phyloP scores from a whole-genome alignment of 2,329 filamentous ascomycete genomes.

The Aspergillus pseudoviridinutans region DNA sequence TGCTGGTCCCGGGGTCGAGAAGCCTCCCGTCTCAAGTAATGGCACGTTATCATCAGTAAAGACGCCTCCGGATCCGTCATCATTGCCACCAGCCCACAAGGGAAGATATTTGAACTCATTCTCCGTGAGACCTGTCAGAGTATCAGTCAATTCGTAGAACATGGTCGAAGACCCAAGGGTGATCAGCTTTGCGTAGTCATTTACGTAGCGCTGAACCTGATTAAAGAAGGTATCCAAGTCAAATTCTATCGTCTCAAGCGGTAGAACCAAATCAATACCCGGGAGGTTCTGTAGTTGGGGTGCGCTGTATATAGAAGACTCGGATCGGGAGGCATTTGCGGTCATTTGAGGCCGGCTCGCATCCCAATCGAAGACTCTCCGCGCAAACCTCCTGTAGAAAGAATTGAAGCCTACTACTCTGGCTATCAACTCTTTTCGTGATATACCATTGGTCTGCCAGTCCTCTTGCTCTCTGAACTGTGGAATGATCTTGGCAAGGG shows the following conservation, averaged over 20 bases:
- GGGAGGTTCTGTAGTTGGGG: neutral
- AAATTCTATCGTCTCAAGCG: conserved; percentile 4
- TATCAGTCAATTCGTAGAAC: conserved; percentile 29
- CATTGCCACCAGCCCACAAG: conserved; percentile 59
- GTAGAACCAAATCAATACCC: neutral
- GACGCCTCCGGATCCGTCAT: conserved; percentile 50
- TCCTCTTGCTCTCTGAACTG: neutral
- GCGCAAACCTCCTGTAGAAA: neutral
- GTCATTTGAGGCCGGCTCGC: neutral
- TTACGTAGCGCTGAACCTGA: conserved; percentile 17
- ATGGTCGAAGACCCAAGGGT: conserved; percentile 6
- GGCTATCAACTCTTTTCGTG: neutral
- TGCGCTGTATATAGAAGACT: neutral
- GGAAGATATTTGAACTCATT: conserved; percentile 61
- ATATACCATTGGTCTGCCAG: neutral
- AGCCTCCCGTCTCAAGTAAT: conserved; percentile 29
- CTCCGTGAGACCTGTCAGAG: conserved; percentile 50
- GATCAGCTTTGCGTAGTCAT: conserved; percentile 15
- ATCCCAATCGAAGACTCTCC: neutral
- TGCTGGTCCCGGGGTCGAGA: conserved; percentile 33
- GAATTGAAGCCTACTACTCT: neutral
- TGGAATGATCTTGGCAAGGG: conserved; percentile 3
- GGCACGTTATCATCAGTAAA: conserved; percentile 39
- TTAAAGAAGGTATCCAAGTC: conserved; percentile 14
- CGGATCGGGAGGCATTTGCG: neutral